Conservation (phyloP, 805 yeast species). For the Schwanniomyces polymorphus region DNA sequence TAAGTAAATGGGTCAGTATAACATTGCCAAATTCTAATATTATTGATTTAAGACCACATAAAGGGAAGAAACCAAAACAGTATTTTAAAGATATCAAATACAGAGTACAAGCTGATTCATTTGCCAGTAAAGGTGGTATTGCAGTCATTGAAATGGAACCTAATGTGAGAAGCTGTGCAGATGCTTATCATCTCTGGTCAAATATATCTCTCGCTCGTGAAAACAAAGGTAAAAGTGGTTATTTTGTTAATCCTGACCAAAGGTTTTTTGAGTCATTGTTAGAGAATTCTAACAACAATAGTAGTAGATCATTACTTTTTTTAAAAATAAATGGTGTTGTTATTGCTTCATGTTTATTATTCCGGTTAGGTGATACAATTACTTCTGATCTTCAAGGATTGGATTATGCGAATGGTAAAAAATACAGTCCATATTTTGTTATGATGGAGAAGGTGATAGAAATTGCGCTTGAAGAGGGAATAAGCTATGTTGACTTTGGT, state of each 20-base stretch:
- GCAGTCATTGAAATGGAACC: constrained; percentile 32
- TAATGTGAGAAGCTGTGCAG: constrained; percentile 26
- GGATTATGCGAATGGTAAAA: constrained; percentile 38
- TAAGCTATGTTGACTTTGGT: constrained; percentile 43
- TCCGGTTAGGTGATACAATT: constrained; percentile 43
- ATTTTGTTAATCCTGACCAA: constrained; percentile 22
- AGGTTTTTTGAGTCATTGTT: constrained; percentile 31
- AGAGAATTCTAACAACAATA: constrained; percentile 15
- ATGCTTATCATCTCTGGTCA: constrained; percentile 33
- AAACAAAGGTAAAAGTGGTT: constrained; percentile 36
- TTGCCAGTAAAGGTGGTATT: constrained; percentile 32
- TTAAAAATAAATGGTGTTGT: constrained; percentile 33
- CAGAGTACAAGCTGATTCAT: constrained; percentile 34
- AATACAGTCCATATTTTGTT: constrained; percentile 44
- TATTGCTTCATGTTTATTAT: constrained; percentile 42
- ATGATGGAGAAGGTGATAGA: constrained; percentile 47
- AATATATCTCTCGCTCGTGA: constrained; percentile 41
- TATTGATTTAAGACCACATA: constrained; percentile 36
- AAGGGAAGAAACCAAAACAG: constrained; percentile 27
- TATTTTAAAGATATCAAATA: constrained; percentile 43
- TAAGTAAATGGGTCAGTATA: constrained; percentile 37
- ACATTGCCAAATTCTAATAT: constrained; percentile 41
- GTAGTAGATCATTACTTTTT: constrained; percentile 32
- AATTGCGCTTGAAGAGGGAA: constrained; percentile 36
- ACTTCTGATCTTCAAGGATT: constrained; percentile 47